Base-by-base conservation (phyloP, 192 early-diverging fungal species). In the Gigaspora rosea region DNA sequence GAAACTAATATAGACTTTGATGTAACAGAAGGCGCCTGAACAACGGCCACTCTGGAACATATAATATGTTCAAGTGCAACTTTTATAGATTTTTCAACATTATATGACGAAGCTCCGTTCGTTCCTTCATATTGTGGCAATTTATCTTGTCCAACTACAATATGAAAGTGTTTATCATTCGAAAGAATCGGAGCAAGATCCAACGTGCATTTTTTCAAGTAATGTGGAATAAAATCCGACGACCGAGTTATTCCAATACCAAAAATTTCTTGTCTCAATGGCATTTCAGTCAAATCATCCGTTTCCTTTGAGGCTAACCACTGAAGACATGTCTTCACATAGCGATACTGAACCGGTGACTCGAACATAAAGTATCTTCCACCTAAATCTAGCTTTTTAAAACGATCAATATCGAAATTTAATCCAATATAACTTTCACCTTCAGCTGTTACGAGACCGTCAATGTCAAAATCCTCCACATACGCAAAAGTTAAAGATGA, bases 1-100 rank as follows among this genome's bases (percentile, higher is more conserved):
- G 70, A n/a, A 6, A 77, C 77, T 5, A 83, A 22, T n/a, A 47
- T 78, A 0, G 82, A 78, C 16, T 81, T 81, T 18, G 80, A 80
- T 8, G 82, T 81, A 35, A 80, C 80, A 36, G 74, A 18, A 10
- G 71, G 50, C 2, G 80, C 80, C 8, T 59, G 12, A 20, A 83
- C 72, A 0, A 83, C 72, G 1, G 82, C 71, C 33, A 83, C 49
- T 3, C 77, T 80, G 61, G 79, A 65, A 12, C 35, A 70, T 12
- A 83, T 22, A 12, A 76, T 80, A 58, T 70, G 65, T 6, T 78
- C 33, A 22, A 81, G 13, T 18, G 82, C 82, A 36, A n/a, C 11
- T 2, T 78, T 20, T 52, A 78, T 73, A 68, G 78, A 80, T 13
- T 16, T 33, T 18, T 80, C 81, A 10, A 81, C 10, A 54, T 51